Percentiles rank a stretch among this genome's conserved stretches.
Conservation (phyloP, 192 early-diverging fungal species). For the Coemansia sp. region DNA sequence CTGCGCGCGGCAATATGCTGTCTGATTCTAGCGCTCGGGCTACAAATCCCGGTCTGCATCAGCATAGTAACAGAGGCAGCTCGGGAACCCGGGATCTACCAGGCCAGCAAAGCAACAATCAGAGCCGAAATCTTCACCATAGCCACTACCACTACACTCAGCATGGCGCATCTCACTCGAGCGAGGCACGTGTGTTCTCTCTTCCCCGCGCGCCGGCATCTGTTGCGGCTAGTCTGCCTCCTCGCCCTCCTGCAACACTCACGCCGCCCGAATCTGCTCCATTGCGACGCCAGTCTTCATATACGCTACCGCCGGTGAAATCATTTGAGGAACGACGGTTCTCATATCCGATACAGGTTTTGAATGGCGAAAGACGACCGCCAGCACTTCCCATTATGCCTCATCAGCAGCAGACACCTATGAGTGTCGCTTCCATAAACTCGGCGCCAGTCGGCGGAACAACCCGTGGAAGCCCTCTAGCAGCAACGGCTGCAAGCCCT, state of each 20-base stretch:
- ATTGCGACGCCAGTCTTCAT: conserved; percentile 49
- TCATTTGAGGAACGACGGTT: conserved; percentile 53
- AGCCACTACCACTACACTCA: conserved; percentile 8
- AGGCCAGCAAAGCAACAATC: background rate
- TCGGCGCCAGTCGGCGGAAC: conserved; percentile 7
- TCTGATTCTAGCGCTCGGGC: conserved; percentile 3
- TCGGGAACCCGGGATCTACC: background rate
- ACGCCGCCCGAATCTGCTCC: conserved; percentile 29
- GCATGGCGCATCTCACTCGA: background rate
- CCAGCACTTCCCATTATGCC: conserved; percentile 26
- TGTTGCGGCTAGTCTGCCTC: conserved; percentile 35
- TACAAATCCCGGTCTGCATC: background rate
- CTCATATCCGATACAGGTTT: conserved; percentile 43
- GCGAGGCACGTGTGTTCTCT: conserved; percentile 42
- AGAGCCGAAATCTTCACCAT: background rate
- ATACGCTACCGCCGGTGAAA: conserved; percentile 51
- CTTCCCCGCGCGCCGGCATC: conserved; percentile 46
- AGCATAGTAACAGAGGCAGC: background rate
- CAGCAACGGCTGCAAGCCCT: conserved; percentile 23
- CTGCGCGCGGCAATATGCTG: conserved; percentile 9
- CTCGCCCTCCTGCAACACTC: conserved; percentile 5
- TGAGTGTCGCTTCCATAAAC: conserved; percentile 6
- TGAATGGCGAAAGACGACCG: conserved; percentile 32
- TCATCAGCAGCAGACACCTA: conserved; percentile 12
- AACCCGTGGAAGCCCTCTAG: conserved; percentile 17